Base-by-base conservation (phyloP, 2,329 filamentous ascomycete species). In the Hypoxylon sp. region DNA sequence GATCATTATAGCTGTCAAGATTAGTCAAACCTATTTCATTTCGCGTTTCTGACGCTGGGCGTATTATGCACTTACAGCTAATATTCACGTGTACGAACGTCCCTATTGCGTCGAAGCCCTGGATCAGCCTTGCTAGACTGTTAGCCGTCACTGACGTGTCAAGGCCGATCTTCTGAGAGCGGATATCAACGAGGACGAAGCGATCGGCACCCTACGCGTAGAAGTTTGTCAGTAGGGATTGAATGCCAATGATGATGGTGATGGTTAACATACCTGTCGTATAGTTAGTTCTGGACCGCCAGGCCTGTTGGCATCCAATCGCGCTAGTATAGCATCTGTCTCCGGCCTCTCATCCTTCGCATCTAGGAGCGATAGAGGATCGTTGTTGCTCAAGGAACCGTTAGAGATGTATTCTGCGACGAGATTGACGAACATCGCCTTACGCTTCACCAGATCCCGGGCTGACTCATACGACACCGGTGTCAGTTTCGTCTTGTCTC, bases 401-500 rank as follows among this genome's bases (percentile, higher is more conserved):
- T 4, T 55, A 2, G 49, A 40, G 17, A 62, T 48, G 31, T 70
- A 1, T 38, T 55, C 0, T 23, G 29, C 1, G 64, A 70, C 2
- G 55, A 41, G 40, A 18, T 67, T 41, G 27, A 75, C 65, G 2
- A 68, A 65, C 4, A 59, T 7, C 1, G 52, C 53, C 2, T 74
- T 58, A 5, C 57, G 48, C 2, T 42, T 47, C 3, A 72, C 66
- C 8, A 73, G 60, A 9, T 61, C 51, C 3, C 70, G 18, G 1
- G 72, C 72, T 15, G 57, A 59, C 3, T 65, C 60, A 6, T 69
- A 63, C 7, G 46, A 64, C 23, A 77, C 67, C 8, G 72, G 67
- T 1, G 63, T 66, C 27, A 67, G 31, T 15, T 24, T 66, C n/a
- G 77, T 69, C 11, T 62, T 68, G 54, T 78, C 76, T 1, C 77